Percentiles rank a stretch among this genome's conserved stretches.
Evolutionary conservation across 2,329 filamentous ascomycete genomes (phyloP).

Genomic region (Arthrobotrys pseudoclavata): DNA sequence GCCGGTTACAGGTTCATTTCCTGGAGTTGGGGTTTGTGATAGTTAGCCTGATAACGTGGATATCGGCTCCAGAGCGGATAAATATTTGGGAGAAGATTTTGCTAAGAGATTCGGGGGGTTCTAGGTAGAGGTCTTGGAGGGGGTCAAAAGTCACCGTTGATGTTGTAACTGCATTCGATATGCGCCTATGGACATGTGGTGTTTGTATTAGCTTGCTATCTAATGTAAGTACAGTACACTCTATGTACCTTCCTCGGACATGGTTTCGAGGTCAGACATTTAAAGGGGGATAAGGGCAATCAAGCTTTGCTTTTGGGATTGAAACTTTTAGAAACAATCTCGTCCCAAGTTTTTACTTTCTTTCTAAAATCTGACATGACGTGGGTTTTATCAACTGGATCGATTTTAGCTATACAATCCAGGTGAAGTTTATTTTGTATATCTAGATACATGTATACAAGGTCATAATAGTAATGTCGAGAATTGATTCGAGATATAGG

Average conservation of each 20-base stretch:
- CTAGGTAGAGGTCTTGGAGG: too few relatives aligned
- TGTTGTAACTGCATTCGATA: constrained; percentile 25
- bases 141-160: constrained; percentile 36
- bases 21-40: background rate
- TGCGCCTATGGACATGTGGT: background rate
- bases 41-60: constrained; percentile 17
- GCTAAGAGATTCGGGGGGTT: background rate
- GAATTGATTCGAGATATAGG: background rate
- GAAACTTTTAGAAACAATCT: constrained; percentile 24
- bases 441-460: background rate
- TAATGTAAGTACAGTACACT: background rate
- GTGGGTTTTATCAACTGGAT: background rate
- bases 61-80: constrained; percentile 11
- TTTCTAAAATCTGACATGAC: background rate
- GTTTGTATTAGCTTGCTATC: constrained; percentile 8
- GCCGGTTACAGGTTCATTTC: constrained; percentile 19
- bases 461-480: background rate
- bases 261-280: constrained; percentile 28
- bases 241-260: background rate
- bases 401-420: background rate
- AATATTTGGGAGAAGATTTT: background rate
- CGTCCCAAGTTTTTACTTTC: constrained; percentile 13
- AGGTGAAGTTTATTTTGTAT: background rate
- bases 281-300: constrained; percentile 6
- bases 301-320: constrained; percentile 14